A percentile compares a stretch with the other conserved stretches of the same genome.
These are phyloP conservation scores for Yarrowia keelungensis DNA, from an alignment of 805 yeast genomes.

Conservation along the genomic window DNA sequence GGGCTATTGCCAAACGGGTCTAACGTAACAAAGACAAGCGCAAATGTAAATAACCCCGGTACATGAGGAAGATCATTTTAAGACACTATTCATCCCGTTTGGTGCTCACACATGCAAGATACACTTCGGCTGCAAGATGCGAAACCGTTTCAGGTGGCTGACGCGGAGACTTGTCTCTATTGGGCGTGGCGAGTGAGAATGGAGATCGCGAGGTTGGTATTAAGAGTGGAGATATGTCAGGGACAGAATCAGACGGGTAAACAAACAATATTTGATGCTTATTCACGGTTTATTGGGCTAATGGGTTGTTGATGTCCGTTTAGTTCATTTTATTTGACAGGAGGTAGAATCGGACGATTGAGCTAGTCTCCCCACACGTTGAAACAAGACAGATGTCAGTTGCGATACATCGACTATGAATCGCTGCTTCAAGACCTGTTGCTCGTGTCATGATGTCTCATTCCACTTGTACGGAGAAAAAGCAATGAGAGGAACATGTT, in stretches of 20 bases:
- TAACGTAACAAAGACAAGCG: neutral
- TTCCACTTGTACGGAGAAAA: neutral
- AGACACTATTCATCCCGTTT: neutral
- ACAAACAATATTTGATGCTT: too few species aligned
- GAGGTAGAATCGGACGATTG: too few species aligned
- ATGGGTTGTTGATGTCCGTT: too few species aligned
- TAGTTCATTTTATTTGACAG: too few species aligned
- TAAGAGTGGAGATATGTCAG: too few species aligned
- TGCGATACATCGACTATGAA: too few species aligned
- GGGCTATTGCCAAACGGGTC: neutral
- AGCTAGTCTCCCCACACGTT: too few species aligned
- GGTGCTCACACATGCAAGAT: neutral
- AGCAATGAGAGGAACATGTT: neutral
- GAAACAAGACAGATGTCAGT: too few species aligned
- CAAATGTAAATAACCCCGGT: neutral
- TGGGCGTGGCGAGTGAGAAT: neutral
- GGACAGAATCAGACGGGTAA: too few species aligned
- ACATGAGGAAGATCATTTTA: neutral
- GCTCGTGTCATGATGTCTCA: conserved; percentile 1
- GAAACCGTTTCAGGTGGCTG: conserved; percentile 10
- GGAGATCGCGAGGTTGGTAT: too few species aligned
- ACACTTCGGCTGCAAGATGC: conserved; percentile 16
- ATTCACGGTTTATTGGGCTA: too few species aligned
- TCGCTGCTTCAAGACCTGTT: neutral
- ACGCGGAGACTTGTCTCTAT: neutral